A percentile compares a stretch with the other conserved stretches of the same genome.
These are phyloP conservation scores for Calonectria montana DNA, from an alignment of 2,329 filamentous ascomycete genomes.

Conservation along the genomic window DNA sequence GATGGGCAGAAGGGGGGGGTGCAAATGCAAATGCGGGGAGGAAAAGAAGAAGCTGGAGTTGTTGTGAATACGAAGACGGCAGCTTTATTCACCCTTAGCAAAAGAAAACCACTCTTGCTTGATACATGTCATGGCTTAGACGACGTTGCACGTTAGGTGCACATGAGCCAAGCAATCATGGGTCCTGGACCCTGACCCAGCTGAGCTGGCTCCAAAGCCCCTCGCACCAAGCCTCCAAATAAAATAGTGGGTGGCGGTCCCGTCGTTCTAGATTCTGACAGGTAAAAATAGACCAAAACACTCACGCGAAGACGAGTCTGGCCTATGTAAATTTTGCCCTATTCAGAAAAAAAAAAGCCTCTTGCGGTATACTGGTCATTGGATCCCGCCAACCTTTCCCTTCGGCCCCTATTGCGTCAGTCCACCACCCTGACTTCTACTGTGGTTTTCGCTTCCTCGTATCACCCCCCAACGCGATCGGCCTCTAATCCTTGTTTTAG, in stretches of 20 bases:
- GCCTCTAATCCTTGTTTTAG: neutral
- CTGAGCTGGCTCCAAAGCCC: constrained; percentile 3
- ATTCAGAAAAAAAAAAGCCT: neutral
- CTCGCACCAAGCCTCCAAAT: neutral
- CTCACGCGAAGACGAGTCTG: neutral
- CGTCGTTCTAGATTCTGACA: constrained; percentile 4
- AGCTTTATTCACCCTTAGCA: neutral
- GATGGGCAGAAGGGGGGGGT: neutral
- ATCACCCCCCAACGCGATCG: neutral
- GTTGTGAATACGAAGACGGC: neutral
- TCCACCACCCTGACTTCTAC: neutral
- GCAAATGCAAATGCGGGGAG: neutral
- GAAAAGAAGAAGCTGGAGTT: neutral
- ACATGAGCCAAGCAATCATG: constrained; percentile 6
- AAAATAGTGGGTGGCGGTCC: constrained; percentile 5
- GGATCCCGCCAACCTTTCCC: neutral
- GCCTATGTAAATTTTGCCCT: no score
- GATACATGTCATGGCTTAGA: constrained; percentile 12
- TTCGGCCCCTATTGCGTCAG: neutral
- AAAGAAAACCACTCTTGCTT: neutral
- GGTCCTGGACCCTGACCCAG: neutral
- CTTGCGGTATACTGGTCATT: neutral
- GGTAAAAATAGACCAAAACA: neutral
- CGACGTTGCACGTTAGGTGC: neutral
- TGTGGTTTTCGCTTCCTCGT: neutral